Conservation (phyloP, 2,329 filamentous ascomycete genomes). For the Arthrobotrys pseudoclavata region DNA sequence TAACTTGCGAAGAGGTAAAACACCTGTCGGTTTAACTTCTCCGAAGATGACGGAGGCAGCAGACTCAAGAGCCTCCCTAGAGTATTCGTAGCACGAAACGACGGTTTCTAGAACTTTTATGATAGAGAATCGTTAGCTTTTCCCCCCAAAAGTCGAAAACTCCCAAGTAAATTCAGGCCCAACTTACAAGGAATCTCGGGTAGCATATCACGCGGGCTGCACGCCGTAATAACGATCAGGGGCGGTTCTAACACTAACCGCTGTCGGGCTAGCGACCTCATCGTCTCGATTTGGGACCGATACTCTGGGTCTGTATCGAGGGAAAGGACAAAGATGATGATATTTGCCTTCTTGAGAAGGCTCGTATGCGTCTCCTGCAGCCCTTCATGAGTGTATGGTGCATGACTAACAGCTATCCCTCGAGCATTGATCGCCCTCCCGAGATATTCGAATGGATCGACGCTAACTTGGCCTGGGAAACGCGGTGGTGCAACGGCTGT, state of each 20-base stretch:
- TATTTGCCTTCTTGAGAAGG: conserved; percentile 74
- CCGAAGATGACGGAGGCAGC: conserved; percentile 72
- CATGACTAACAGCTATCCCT: conserved; percentile 76
- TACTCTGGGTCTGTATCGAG: conserved; percentile 67
- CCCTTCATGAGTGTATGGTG: conserved; percentile 78
- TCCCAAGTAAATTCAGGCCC: conserved; percentile 64
- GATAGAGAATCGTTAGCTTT: conserved; percentile 65
- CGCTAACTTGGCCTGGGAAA: conserved; percentile 66
- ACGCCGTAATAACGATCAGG: conserved; percentile 64
- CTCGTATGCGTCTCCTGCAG: conserved; percentile 75
- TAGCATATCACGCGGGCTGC: conserved; percentile 70
- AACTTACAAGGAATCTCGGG: conserved; percentile 66
- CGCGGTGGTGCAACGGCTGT: conserved; percentile 72
- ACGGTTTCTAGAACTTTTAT: conserved; percentile 61
- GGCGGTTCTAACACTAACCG: conserved; percentile 61
- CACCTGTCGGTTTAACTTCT: conserved; percentile 64
- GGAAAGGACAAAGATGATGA: conserved; percentile 74
- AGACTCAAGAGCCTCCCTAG: conserved; percentile 68
- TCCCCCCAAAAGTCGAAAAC: conserved; percentile 64
- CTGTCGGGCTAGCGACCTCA: conserved; percentile 64
- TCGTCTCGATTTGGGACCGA: conserved; percentile 63
- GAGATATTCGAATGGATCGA: conserved; percentile 80
- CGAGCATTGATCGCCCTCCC: conserved; percentile 74
- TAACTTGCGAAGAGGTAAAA: conserved; percentile 57
- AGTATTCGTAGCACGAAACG: conserved; percentile 68